phyloP scores from a whole-genome alignment of 306 rosid species.

The Spatholobus suberectus region DNA sequence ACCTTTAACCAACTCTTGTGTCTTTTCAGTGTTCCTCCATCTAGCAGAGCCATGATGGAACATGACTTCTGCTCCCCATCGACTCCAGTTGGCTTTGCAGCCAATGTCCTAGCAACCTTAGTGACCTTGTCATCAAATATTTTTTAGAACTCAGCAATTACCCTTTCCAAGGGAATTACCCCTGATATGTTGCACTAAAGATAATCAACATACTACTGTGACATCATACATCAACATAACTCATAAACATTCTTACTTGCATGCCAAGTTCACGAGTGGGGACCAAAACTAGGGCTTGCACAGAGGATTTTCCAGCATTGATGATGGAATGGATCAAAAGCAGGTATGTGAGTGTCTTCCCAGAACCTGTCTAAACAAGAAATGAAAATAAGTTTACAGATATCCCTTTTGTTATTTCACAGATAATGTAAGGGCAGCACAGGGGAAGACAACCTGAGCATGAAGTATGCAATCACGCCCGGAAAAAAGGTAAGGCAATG shows the following conservation, averaged over 20 bases:
- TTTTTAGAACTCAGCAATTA: constrained; percentile 27
- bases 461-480: constrained; percentile 87
- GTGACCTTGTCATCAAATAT: constrained; percentile 63
- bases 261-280: constrained; percentile 98
- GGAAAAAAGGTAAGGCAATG: constrained; percentile 72
- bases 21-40: constrained; percentile 90
- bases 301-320: constrained; percentile 60
- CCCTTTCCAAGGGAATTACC: constrained; percentile 28
- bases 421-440: too few relatives aligned
- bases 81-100: constrained; percentile 62
- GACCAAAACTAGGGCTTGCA: constrained; percentile 87
- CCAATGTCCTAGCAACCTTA: constrained; percentile 85
- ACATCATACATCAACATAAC: constrained; percentile 23
- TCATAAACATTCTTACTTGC: constrained; percentile 66
- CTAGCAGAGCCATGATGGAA: constrained; percentile 91
- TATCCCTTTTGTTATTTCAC: too few relatives aligned
- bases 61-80: constrained; percentile 67
- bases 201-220: not conserved
- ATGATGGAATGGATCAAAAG: constrained; percentile 72
- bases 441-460: too few relatives aligned
- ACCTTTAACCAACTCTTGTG: constrained; percentile 97
- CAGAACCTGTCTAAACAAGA: constrained; percentile 92
- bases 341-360: constrained; percentile 93
- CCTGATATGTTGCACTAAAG: constrained; percentile 15
- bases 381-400: constrained; percentile 37